Base-by-base conservation (phyloP, 192 early-diverging fungal species). In the Coemansia umbellata region DNA sequence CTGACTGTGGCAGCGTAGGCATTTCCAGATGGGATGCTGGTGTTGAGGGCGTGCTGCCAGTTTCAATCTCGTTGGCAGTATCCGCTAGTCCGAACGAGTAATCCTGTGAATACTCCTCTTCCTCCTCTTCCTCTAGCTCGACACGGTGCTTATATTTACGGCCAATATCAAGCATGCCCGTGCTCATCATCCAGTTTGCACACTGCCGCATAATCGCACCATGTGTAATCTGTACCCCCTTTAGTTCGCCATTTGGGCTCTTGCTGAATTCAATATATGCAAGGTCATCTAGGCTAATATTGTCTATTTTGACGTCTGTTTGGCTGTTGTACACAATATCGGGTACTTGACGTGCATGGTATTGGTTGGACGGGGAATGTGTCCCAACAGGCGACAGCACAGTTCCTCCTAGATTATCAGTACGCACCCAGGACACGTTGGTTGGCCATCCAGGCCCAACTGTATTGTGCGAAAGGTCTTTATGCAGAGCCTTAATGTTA, bases 231-330 rank as follows among this genome's bases (percentile, higher is more conserved):
- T 83, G 81, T 17, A 91, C 86, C 31, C 91, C 91, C 66, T 93
- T 92, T 10, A 93, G 74, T 67, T 89, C 85, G 35, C 90, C 88
- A 52, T 86, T 87, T 7, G 83, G 84, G 47, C 85, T 85, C 53
- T 91, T 93, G 54, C 85, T 86, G 51, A 88, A 92, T 66, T 91
- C 90, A 31, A 93, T 84, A 48, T 91, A 92, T 6, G 91, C 91
- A 19, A 88, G 62, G 26, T 92, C 90, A 10, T 55, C 61, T 0
- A 64, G 35, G 11, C 49, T 35, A 0, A 71, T 47, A 5, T 50
- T 49, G 31, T 50, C 63, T 24, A 67, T 66, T 24, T 36, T 51
- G 17, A 50, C 41, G 24, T 66, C 63, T 1, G 52, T 22, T 33
- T 47, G 53, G 58, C 47, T 47, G 50, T 19, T 47, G 50, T 26